A percentile compares a stretch with the other conserved stretches of the same genome.
Evolutionary conservation across 2,329 filamentous ascomycete genomes (phyloP).

Genomic region (Macrophomina phaseolina): DNA sequence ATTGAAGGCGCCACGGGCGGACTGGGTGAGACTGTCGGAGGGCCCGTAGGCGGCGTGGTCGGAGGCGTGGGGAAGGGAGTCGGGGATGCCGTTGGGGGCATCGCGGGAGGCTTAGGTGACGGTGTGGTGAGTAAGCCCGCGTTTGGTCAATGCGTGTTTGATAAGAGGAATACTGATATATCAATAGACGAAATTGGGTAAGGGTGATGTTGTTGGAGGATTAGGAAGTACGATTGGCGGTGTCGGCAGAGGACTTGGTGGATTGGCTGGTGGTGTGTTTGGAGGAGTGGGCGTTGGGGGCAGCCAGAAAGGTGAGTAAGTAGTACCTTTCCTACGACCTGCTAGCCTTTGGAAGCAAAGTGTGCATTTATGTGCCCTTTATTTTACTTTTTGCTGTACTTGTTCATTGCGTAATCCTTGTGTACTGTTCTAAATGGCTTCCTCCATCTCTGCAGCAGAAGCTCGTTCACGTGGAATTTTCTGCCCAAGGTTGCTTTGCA

Average conservation of each 20-base stretch:
- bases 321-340: too few species aligned
- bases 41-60: slow-evolving; percentile 36
- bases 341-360: not conserved
- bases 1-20: slow-evolving; percentile 34
- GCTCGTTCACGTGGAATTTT: too few species aligned
- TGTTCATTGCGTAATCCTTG: not conserved
- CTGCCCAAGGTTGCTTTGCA: too few species aligned
- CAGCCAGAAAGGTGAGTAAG: slow-evolving; percentile 30
- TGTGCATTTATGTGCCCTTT: too few species aligned
- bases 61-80: slow-evolving; percentile 46
- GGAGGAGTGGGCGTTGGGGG: slow-evolving; percentile 31
- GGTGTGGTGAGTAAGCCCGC: slow-evolving; percentile 38
- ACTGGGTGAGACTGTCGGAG: slow-evolving; percentile 42
- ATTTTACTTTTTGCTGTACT: not conserved
- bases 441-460: too few species aligned
- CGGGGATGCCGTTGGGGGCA: slow-evolving; percentile 47
- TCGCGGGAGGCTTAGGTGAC: slow-evolving; percentile 51
- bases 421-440: too few species aligned
- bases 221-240: slow-evolving; percentile 50
- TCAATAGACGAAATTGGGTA: slow-evolving; percentile 46
- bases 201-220: slow-evolving; percentile 52
- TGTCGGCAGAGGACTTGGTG: slow-evolving; percentile 45
- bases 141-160: not conserved
- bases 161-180: not conserved
- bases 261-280: slow-evolving; percentile 41